These are phyloP conservation scores for Skeletonema tropicum DNA, from an alignment of 108 stramenopile species.

Conservation along the genomic window DNA sequence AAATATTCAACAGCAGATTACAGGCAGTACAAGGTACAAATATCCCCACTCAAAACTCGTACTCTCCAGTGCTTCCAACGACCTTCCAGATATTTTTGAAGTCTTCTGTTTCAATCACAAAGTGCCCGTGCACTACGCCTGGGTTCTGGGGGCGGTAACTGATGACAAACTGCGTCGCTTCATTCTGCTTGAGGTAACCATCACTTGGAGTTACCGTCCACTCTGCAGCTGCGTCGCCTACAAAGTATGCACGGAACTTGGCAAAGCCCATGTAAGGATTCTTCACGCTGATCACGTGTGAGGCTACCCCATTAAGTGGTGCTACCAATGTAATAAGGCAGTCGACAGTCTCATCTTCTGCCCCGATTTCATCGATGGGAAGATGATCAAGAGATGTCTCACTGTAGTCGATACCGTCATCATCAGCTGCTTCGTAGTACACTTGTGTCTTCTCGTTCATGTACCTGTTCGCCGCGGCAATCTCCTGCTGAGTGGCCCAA, in stretches of 20 bases:
- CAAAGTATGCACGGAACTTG: slow-evolving; percentile 80
- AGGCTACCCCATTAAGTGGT: no score
- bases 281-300: slow-evolving; percentile 66
- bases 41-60: slow-evolving; percentile 30
- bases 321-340: no score
- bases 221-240: slow-evolving; percentile 57
- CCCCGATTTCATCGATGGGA: no score
- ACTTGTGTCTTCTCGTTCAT: no score
- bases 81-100: slow-evolving; percentile 86
- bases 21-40: no score
- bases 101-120: slow-evolving; percentile 87
- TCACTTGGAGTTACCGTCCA: slow-evolving; percentile 74
- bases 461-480: slow-evolving; percentile 40
- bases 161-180: slow-evolving; percentile 66
- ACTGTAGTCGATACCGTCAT: no score
- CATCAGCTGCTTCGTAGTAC: no score
- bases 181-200: slow-evolving; percentile 61
- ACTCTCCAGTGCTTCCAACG: slow-evolving; percentile 65
- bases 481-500: slow-evolving; percentile 84
- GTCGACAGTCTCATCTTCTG: no score
- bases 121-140: slow-evolving; percentile 61
- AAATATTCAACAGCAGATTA: no score
- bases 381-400: no score
- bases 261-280: slow-evolving; percentile 90
- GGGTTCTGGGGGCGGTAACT: slow-evolving; percentile 67